These are phyloP conservation scores for Irpex rosettiformis DNA, from an alignment of 1,284 basidiomycete species.

Conservation along the genomic window DNA sequence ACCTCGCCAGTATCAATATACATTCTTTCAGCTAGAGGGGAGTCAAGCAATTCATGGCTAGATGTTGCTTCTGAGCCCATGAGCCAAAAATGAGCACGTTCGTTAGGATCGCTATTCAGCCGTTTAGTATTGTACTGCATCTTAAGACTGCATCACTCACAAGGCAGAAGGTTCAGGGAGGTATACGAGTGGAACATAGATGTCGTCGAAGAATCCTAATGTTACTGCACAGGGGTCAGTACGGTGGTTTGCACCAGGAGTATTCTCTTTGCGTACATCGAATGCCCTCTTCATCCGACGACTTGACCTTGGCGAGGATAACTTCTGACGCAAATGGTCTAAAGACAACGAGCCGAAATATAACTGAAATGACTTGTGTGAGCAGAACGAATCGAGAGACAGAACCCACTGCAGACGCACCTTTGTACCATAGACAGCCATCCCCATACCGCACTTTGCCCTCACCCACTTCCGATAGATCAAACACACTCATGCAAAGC, in stretches of 20 bases:
- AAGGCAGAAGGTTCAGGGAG: constrained; percentile 78
- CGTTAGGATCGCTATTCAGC: constrained; percentile 67
- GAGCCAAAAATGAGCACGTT: constrained; percentile 82
- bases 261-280: constrained; percentile 51
- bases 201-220: constrained; percentile 92
- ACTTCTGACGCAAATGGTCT: constrained; percentile 91
- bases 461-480: constrained; percentile 82
- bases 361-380: constrained; percentile 47
- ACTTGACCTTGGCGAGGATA: constrained; percentile 84
- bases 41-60: constrained; percentile 65
- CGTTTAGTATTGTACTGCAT: neutral
- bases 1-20: constrained; percentile 84
- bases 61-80: constrained; percentile 55
- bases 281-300: constrained; percentile 80
- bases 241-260: constrained; percentile 4
- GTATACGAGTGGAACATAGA: constrained; percentile 74
- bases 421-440: constrained; percentile 92
- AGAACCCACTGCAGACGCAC: constrained; percentile 38
- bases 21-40: constrained; percentile 67
- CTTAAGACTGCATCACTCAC: constrained; percentile 38
- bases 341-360: constrained; percentile 89
- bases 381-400: neutral
- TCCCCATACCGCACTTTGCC: constrained; percentile 95
- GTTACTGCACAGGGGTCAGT: constrained; percentile 54
- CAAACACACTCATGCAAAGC: constrained; percentile 86